Percentiles rank a stretch among this genome's conserved stretches.
Conservation (phyloP, 129 eudicot genomes). For the Tagetes erecta region DNA sequence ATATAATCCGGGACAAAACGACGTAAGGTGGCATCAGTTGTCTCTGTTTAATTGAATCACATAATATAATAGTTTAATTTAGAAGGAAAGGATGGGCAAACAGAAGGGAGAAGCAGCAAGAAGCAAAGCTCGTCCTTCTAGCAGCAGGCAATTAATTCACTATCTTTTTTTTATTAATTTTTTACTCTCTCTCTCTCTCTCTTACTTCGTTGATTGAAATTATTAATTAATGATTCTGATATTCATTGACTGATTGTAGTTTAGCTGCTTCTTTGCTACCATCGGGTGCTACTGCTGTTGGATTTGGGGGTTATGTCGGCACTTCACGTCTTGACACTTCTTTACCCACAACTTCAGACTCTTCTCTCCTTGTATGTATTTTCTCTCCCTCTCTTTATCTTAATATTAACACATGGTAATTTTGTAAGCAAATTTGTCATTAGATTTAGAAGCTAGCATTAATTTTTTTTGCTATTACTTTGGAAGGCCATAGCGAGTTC, state of each 20-base stretch:
- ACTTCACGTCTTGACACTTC: constrained; percentile 69
- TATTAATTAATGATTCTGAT: background rate
- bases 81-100: constrained; percentile 56
- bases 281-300: constrained; percentile 67
- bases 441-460: no score
- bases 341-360: constrained; percentile 34
- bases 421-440: no score
- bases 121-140: constrained; percentile 95
- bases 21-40: background rate
- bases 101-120: constrained; percentile 90
- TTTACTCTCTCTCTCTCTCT: background rate
- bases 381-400: background rate
- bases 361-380: constrained; percentile 37
- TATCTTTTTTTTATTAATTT: no score
- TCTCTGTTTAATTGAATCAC: background rate
- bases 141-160: constrained; percentile 66
- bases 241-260: constrained; percentile 41
- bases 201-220: background rate
- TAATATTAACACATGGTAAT: no score
- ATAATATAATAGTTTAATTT: background rate
- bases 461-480: no score
- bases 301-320: constrained; percentile 96
- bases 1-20: background rate
- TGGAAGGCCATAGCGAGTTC: no score
- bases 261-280: constrained; percentile 93